Evolutionary conservation across 2,329 filamentous ascomycete species (phyloP), one percentile per base, ranked within the genome.

Genomic region (Aspergillus sp.): DNA sequence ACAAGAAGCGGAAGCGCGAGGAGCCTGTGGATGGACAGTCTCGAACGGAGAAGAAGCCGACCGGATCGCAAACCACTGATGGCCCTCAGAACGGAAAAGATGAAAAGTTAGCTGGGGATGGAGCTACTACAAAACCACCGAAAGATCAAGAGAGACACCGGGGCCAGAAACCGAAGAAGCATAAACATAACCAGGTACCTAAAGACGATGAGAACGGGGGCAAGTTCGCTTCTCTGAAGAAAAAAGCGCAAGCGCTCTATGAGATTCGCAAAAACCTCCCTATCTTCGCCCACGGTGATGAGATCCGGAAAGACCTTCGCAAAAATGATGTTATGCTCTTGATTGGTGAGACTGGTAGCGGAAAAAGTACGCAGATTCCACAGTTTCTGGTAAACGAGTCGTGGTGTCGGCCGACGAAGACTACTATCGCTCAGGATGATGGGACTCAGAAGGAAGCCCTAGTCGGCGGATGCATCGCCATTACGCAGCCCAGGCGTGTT

Each of bases 311-410:
- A 15, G 80, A 84, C 2, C 76, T 96, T 6, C 79, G 79, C 12
- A 77, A 84, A 34, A 86, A 85, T 61, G 85, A 96, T 67, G 85
- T 96, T 1, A 83, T 99, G 51, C 82, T 99, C 0, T 79, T 99
- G 13, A 89, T 95, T 2, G 93, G 93, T 77, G 93, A 98, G 74
- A 99, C 95, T 0, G 95, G 95, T 72, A 96, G 91, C 13, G 95
- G 95, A 71, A 99, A 99, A 77, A 96, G 90, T 78, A 99, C 95
- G 0, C 95, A 99, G 75, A 88, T 97, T 0, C 93, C 95, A 0
- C 95, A 98, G 69, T 97, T 96, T 61, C 79, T 99, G 7, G 84
- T 89, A 46, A 78, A 81, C 24, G 90, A 97, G 68, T 76, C 85
- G 6, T 98, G 93, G 92, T 96, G 92, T 72, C 81, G 79, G 54